Evolutionary conservation across 2,329 filamentous ascomycete species (phyloP).

Genomic region (Rhytidhysteron rufulum): DNA sequence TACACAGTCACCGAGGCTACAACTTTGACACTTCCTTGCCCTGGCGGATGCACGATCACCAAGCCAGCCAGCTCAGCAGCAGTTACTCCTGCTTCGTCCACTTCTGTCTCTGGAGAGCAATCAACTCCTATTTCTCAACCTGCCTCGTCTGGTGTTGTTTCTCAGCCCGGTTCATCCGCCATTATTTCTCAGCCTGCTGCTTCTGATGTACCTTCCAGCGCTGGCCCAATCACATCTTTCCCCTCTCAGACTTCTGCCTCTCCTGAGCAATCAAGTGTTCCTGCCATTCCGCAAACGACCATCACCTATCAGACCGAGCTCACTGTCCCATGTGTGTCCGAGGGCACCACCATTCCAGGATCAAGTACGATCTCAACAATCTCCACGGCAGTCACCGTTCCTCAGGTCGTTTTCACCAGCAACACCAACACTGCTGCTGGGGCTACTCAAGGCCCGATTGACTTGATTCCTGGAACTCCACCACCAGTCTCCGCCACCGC

Average conservation of each 20-base stretch:
- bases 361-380: constrained; percentile 27
- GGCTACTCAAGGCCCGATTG: constrained; percentile 24
- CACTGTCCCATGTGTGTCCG: constrained; percentile 26
- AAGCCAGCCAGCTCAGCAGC: too few species aligned
- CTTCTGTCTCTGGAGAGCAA: constrained; percentile 10
- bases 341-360: constrained; percentile 22
- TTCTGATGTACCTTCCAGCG: constrained; percentile 1
- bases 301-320: constrained; percentile 40
- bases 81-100: too few species aligned
- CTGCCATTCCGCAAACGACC: constrained; percentile 30
- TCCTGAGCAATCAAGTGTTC: not conserved
- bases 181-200: constrained; percentile 8
- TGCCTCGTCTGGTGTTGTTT: constrained; percentile 2
- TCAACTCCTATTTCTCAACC: constrained; percentile 4
- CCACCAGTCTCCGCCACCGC: constrained; percentile 27
- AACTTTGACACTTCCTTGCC: too few species aligned
- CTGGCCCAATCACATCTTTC: not conserved
- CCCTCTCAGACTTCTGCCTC: constrained; percentile 2
- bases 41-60: too few species aligned
- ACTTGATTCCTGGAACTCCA: constrained; percentile 33
- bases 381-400: constrained; percentile 43
- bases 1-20: too few species aligned
- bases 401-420: constrained; percentile 43
- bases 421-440: constrained; percentile 23
- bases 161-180: constrained; percentile 5